Percentiles rank a stretch among this genome's conserved stretches.
Conservation (phyloP, 192 early-diverging fungal genomes). For the Backusella sp. region DNA sequence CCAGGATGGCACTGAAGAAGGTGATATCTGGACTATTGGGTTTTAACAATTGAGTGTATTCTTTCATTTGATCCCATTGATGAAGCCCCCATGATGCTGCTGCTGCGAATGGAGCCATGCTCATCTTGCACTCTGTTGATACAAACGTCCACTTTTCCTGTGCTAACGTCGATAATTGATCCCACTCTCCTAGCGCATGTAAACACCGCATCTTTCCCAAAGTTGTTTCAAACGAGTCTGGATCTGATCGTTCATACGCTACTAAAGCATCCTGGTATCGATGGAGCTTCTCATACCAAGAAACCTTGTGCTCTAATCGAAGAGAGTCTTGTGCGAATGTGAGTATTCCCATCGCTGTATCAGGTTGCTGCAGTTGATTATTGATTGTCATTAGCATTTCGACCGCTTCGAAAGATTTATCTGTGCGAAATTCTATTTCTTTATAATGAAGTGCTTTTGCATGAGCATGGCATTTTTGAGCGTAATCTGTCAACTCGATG, state of each 20-base stretch:
- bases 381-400: slow-evolving; percentile 93
- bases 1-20: slow-evolving; percentile 85
- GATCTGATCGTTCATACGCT: slow-evolving; percentile 80
- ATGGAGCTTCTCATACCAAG: slow-evolving; percentile 93
- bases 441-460: slow-evolving; percentile 99
- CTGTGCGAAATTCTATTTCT: slow-evolving; percentile 88
- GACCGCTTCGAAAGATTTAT: slow-evolving; percentile 81
- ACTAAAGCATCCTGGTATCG: slow-evolving; percentile 92
- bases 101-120: slow-evolving; percentile 84
- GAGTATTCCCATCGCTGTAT: slow-evolving; percentile 94
- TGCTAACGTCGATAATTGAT: slow-evolving; percentile 73
- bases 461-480: slow-evolving; percentile 90
- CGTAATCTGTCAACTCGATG: slow-evolving; percentile 81
- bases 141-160: slow-evolving; percentile 73
- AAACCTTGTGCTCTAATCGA: slow-evolving; percentile 81
- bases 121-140: slow-evolving; percentile 58
- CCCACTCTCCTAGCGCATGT: slow-evolving; percentile 95
- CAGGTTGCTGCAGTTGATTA: slow-evolving; percentile 91
- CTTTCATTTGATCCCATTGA: slow-evolving; percentile 86
- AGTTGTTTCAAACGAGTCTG: slow-evolving; percentile 72
- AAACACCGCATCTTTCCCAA: slow-evolving; percentile 88
- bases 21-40: slow-evolving; percentile 75
- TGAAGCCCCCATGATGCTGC: slow-evolving; percentile 89
- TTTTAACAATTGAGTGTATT: slow-evolving; percentile 80
- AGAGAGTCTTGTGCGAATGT: slow-evolving; percentile 82